These are phyloP conservation scores for Crucihimalaya himalaica DNA, from an alignment of 345 rosid species.

Conservation along the genomic window DNA sequence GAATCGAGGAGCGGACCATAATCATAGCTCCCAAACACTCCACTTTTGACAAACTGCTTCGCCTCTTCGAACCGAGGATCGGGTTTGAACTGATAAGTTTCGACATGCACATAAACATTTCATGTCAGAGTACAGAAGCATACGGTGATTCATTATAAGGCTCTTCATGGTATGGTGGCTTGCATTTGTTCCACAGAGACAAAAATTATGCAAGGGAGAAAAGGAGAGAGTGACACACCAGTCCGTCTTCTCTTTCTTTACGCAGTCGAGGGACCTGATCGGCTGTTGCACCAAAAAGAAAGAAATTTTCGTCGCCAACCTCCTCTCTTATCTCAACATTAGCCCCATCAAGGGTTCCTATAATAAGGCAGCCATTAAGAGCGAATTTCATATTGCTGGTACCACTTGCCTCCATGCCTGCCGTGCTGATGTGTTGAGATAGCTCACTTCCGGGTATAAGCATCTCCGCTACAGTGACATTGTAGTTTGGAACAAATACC, in stretches of 20 bases:
- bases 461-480: slow-evolving; percentile 90
- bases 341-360: slow-evolving; percentile 97
- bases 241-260: slow-evolving; percentile 82
- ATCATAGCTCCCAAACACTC: slow-evolving; percentile 88
- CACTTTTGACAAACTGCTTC: slow-evolving; percentile 79
- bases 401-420: slow-evolving; percentile 99
- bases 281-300: slow-evolving; percentile 91
- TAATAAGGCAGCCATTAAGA: slow-evolving; percentile 92
- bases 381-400: slow-evolving; percentile 99
- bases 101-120: not conserved
- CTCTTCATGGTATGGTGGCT: not conserved
- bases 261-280: slow-evolving; percentile 85
- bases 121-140: slow-evolving; percentile 14
- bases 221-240: slow-evolving; percentile 48
- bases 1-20: slow-evolving; percentile 91
- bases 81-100: slow-evolving; percentile 68
- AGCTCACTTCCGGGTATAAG: slow-evolving; percentile 98
- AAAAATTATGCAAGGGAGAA: not conserved
- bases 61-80: slow-evolving; percentile 98
- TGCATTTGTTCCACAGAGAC: slow-evolving; percentile 1
- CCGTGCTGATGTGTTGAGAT: slow-evolving; percentile 97
- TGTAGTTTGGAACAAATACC: slow-evolving; percentile 96
- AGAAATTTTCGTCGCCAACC: slow-evolving; percentile 86
- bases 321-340: slow-evolving; percentile 98
- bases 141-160: not conserved